Base-by-base conservation (phyloP, 2,329 filamentous ascomycete genomes). In the Diaporthe vexans region DNA sequence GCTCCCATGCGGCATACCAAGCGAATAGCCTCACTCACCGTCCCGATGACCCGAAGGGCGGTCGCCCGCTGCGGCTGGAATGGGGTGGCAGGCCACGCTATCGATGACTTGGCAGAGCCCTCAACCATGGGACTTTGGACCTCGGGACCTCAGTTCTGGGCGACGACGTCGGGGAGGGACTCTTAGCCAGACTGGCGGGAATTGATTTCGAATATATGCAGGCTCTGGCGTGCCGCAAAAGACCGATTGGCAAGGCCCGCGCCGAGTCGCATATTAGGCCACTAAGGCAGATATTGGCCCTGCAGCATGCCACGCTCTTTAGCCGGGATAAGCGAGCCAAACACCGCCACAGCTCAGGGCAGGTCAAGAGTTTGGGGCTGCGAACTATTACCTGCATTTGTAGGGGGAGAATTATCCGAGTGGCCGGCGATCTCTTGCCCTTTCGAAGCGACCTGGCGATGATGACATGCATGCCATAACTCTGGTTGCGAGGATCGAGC, bases 401-500 rank as follows among this genome's bases (percentile, higher is more conserved):
- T 15, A 24, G 9, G 46, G 17, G 56, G 15, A 17, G 33, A 67
- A 68, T 10, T 0, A 67, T 29, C 63, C 63, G 63, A 68, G 15
- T 68, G 63, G 63, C n/a, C 5, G 48, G 13, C 15, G 48, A 37
- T 37, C 48, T 24, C 13, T 52, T 68, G 63, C 33, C 48, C 21
- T 26, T 40, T 40, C 4, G 9, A 54, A 54, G 48, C 63, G 63
- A 68, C 33, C n/a, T 54, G 48, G 63, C 46, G 15, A 37, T 26
- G 63, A 68, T 68, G 63, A 54, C 63, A 40, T 68, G 63, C 63
- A 68, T 54, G 33, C 5, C 2, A 37, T 2, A 68, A 40, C n/a
- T 52, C 21, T 52, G 63, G 63, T 67, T 26, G 46, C 63, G 63
- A 68, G 33, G n/a, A 68, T 68, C 63, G 33, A 40, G 19, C 63